Evolutionary conservation across 2,329 filamentous ascomycete species (phyloP), one percentile per base, ranked within the genome.

Genomic region (Verruconis gallopava): DNA sequence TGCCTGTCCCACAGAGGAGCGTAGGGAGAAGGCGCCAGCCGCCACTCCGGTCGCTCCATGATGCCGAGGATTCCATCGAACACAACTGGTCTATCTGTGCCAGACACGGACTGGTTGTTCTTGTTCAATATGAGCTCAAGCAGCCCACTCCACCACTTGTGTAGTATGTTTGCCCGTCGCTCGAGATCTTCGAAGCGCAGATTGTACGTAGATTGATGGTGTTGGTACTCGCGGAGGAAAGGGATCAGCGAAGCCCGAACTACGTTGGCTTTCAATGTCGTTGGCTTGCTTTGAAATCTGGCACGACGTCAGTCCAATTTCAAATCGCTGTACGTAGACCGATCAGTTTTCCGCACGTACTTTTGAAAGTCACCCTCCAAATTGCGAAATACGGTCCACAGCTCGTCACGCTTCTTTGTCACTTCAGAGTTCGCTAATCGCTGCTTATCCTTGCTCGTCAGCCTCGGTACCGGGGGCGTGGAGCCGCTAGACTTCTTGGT

Each of bases 41-140:
- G 77, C 88, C 88, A 95, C 62, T 95, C 88, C 0, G 81, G 77
- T 37, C 88, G 75, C 60, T 81, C 81, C 86, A 94, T 93, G 55
- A 95, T 77, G 41, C 81, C 75, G 38, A 80, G 77, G 17, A 83
- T 72, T 4, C 77, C 81, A 54, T 94, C 86, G 21, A 93, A 71
- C 34, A 93, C 75, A 2, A 77, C 72, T 1, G 85, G 84, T 21
- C 85, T 72, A 53, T 94, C 88, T n/a, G 85, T 79, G 9, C 84
- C 84, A 1, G 85, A 78, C 12, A 94, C 78, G 3, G 81, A 79
- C 52, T 85, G 81, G 43, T 79, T 79, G 55, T 79, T 75, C 47
- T 74, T 73, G 21, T 81, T 81, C 49, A 86, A 79, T 18, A 94
- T 72, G 67, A 93, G 77, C 46, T 91, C 85, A 43, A 94, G 63